Evolutionary conservation across 2,329 filamentous ascomycete genomes (phyloP).

Genomic region (Aspergillus japonicus): DNA sequence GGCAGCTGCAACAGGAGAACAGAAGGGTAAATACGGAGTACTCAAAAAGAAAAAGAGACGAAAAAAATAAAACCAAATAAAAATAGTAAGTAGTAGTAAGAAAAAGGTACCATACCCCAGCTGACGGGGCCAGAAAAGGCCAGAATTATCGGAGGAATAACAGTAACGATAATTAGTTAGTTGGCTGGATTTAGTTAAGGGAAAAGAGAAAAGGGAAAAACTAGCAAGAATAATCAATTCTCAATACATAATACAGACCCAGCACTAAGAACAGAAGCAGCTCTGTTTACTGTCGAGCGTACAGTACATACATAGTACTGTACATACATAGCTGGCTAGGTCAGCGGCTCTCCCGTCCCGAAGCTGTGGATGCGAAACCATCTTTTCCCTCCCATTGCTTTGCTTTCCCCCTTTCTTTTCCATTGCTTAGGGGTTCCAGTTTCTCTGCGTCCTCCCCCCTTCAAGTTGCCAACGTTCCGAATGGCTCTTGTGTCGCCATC

Average conservation of each 20-base stretch:
- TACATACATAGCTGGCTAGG: background rate
- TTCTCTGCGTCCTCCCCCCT: slow-evolving; percentile 2
- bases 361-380: slow-evolving; percentile 22
- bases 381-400: background rate
- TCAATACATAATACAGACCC: slow-evolving; percentile 3
- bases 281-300: slow-evolving; percentile 26
- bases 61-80: slow-evolving; percentile 4
- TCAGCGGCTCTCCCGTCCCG: slow-evolving; percentile 36
- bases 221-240: slow-evolving; percentile 13
- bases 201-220: slow-evolving; percentile 16
- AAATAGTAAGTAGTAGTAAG: slow-evolving; percentile 2
- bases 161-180: slow-evolving; percentile 5
- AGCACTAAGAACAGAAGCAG: slow-evolving; percentile 7
- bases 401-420: slow-evolving; percentile 28
- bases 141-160: slow-evolving; percentile 5
- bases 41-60: slow-evolving; percentile 6
- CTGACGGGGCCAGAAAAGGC: slow-evolving; percentile 9
- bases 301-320: background rate
- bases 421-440: slow-evolving; percentile 15
- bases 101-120: slow-evolving; percentile 8
- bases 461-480: slow-evolving; percentile 19
- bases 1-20: background rate
- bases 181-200: slow-evolving; percentile 9
- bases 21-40: slow-evolving; percentile 4
- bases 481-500: background rate